Evolutionary conservation across 2,329 filamentous ascomycete species (phyloP).

Genomic region (Fusarium duplospermum): DNA sequence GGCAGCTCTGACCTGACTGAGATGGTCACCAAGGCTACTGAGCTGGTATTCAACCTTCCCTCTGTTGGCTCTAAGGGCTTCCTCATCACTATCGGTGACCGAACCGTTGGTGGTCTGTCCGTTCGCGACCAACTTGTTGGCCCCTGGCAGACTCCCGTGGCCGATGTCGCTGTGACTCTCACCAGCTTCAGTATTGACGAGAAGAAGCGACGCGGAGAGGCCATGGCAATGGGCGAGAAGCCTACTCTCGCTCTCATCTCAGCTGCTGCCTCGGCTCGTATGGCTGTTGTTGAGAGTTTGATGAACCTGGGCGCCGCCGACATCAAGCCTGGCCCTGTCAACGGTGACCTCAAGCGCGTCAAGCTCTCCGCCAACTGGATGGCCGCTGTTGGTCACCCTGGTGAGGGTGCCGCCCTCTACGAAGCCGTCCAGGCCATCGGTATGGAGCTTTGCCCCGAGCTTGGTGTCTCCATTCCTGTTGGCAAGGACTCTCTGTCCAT

Average conservation of each 20-base stretch:
- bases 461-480: conserved; percentile 95
- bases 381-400: conserved; percentile 93
- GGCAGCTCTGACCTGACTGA: conserved; percentile 58
- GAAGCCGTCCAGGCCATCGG: conserved; percentile 94
- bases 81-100: conserved; percentile 95
- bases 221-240: conserved; percentile 98
- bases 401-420: conserved; percentile 91
- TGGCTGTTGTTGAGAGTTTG: conserved; percentile 94
- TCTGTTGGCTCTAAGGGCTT: conserved; percentile 97
- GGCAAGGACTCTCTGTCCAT: conserved; percentile 99
- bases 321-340: conserved; percentile 56
- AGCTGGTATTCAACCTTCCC: conserved; percentile 85
- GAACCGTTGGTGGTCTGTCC: conserved; percentile 89
- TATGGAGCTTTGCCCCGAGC: conserved; percentile 87
- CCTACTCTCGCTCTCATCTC: conserved; percentile 90
- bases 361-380: conserved; percentile 98
- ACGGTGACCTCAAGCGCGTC: conserved; percentile 78
- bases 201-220: conserved; percentile 84
- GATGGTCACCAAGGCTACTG: conserved; percentile 69
- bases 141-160: conserved; percentile 93
- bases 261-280: conserved; percentile 88
- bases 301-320: conserved; percentile 90
- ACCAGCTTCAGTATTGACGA: conserved; percentile 76
- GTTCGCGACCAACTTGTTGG: conserved; percentile 95
- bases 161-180: conserved; percentile 92